Percentiles rank a stretch among this genome's conserved stretches.
These are phyloP conservation scores for Komagataella phaffii DNA, from an alignment of 805 yeast species.

Conservation along the genomic window DNA sequence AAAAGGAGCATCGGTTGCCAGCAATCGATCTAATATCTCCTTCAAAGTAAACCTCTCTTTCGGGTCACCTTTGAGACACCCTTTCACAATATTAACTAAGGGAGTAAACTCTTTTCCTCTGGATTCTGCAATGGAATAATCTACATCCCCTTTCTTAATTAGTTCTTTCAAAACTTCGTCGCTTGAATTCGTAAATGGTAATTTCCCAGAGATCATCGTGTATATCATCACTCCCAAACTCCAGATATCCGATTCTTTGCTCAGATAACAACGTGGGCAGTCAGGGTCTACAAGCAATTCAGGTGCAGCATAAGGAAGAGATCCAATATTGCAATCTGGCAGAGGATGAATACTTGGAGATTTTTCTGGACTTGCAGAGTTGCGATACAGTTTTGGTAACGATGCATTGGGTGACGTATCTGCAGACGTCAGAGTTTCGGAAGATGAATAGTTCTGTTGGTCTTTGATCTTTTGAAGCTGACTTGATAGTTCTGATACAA, in stretches of 20 bases:
- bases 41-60: neutral
- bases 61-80: neutral
- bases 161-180: neutral
- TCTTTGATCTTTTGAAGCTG: neutral
- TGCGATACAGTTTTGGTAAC: neutral
- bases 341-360: conserved; percentile 6
- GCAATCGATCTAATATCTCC: neutral
- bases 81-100: neutral
- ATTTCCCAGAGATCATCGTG: conserved; percentile 56
- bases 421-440: neutral
- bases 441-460: neutral
- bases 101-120: neutral
- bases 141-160: neutral
- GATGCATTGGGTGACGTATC: neutral
- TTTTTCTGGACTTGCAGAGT: neutral
- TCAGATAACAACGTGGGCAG: conserved; percentile 16
- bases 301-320: conserved; percentile 88
- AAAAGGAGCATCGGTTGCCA: neutral
- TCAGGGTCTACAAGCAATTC: conserved; percentile 62
- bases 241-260: conserved; percentile 77
- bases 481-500: neutral
- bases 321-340: conserved; percentile 70
- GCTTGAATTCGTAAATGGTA: conserved; percentile 47
- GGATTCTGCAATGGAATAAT: neutral
- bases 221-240: conserved; percentile 74